Evolutionary conservation across 768 basidiomycete genomes (phyloP).

Genomic region (Hydnomerulius pinastri): DNA sequence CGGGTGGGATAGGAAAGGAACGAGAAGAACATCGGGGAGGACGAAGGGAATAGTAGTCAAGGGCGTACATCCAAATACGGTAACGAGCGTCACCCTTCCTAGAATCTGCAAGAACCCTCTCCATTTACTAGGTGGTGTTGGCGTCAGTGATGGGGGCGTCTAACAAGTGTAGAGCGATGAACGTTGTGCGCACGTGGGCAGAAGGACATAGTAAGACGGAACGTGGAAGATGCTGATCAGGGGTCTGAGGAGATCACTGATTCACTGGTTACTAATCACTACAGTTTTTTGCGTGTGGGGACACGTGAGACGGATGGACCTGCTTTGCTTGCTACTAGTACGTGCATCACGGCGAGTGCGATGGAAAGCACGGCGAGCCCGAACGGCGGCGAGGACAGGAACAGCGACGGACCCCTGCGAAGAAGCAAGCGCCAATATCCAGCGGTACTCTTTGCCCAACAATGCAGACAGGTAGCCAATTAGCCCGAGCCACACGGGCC

Average conservation of each 20-base stretch:
- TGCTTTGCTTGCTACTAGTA: background rate
- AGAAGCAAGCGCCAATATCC: too few relatives aligned
- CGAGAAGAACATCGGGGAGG: too few relatives aligned
- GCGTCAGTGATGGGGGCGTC: background rate
- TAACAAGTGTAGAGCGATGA: too few relatives aligned
- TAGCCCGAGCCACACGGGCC: too few relatives aligned
- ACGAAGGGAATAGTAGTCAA: background rate
- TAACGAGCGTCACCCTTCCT: constrained; percentile 74
- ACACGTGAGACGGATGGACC: background rate
- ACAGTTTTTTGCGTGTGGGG: background rate
- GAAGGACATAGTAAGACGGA: constrained; percentile 6
- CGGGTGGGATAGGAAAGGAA: too few relatives aligned
- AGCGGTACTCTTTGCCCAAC: too few relatives aligned
- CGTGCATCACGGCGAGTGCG: background rate
- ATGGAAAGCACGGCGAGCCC: background rate
- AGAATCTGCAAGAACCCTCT: constrained; percentile 52
- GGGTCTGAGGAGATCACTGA: background rate
- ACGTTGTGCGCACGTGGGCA: constrained; percentile 1
- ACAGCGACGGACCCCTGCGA: too few relatives aligned
- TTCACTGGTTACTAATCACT: too few relatives aligned
- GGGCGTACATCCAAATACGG: constrained; percentile 49
- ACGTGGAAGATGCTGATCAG: background rate
- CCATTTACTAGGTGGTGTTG: constrained; percentile 31
- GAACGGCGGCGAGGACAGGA: background rate
- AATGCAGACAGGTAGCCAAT: too few relatives aligned